These are phyloP conservation scores for Paramecium biaurelia DNA, from an alignment of 73 alveolate species.

Conservation along the genomic window DNA sequence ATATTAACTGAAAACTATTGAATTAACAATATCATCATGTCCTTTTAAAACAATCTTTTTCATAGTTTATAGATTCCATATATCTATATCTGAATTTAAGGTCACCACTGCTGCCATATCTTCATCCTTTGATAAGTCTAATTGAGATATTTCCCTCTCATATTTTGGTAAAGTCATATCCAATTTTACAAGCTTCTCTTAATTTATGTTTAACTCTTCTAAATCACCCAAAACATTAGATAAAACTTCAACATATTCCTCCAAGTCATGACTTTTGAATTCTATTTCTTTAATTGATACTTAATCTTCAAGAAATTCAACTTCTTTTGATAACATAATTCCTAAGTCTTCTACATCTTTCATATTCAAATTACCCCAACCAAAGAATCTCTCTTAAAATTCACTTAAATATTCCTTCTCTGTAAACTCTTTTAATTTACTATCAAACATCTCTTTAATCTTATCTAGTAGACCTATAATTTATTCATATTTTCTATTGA, in stretches of 20 bases:
- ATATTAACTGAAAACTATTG: not conserved
- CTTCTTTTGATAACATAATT: not conserved
- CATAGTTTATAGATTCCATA: not conserved
- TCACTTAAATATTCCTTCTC: not conserved
- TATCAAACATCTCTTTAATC: not conserved
- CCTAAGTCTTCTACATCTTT: slow-evolving; percentile 3
- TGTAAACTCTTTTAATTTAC: not conserved
- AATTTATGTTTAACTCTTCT: not conserved
- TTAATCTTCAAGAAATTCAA: not conserved
- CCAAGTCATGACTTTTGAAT: not conserved
- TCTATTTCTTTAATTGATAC: not conserved
- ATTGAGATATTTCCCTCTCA: not conserved
- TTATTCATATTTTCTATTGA: not conserved
- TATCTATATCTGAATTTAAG: not conserved
- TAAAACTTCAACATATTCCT: not conserved
- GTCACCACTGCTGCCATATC: not conserved
- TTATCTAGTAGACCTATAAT: not conserved
- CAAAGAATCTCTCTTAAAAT: not conserved
- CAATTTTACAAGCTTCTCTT: not conserved
- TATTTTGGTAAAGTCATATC: not conserved
- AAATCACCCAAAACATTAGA: not conserved
- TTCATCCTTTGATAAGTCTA: not conserved
- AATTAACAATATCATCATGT: not conserved
- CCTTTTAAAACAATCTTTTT: not conserved
- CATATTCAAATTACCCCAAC: not conserved